Conservation (phyloP, 345 rosid species). For the Salix brachista region DNA sequence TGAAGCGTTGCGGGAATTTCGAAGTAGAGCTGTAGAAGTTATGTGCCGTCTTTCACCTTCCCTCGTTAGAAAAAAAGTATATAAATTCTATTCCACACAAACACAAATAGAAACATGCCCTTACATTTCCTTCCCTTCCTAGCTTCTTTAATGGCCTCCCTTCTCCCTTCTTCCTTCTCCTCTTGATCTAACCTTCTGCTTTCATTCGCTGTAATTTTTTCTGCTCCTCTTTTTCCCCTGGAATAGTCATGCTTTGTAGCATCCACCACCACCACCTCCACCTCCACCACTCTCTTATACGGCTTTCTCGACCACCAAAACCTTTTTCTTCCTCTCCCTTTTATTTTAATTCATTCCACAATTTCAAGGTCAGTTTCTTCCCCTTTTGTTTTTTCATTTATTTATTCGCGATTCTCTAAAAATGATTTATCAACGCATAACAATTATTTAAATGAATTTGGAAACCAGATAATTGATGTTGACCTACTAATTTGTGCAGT, state of each 20-base stretch:
- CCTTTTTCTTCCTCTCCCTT: not conserved
- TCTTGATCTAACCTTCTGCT: not conserved
- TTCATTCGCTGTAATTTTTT: not conserved
- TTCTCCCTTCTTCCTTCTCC: not conserved
- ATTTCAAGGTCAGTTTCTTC: not conserved
- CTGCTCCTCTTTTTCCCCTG: not conserved
- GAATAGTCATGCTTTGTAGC: slow-evolving; percentile 35
- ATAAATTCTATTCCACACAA: not conserved
- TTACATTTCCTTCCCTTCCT: not conserved
- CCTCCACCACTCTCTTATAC: not conserved
- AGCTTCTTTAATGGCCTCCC: not conserved
- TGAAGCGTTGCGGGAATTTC: too few species aligned
- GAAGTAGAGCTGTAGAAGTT: too few species aligned
- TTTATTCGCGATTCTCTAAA: too few species aligned
- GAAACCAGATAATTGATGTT: too few species aligned
- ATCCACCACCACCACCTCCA: slow-evolving; percentile 5
- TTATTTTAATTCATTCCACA: not conserved
- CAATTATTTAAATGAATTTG: not conserved
- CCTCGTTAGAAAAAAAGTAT: too few species aligned
- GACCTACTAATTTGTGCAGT: slow-evolving; percentile 16
- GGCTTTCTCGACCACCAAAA: not conserved
- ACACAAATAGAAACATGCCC: too few species aligned
- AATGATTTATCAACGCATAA: not conserved
- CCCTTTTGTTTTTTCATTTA: not conserved
- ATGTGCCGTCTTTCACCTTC: too few species aligned